These are phyloP conservation scores for Suhomyces emberorum DNA, from an alignment of 805 yeast genomes.

Conservation along the genomic window DNA sequence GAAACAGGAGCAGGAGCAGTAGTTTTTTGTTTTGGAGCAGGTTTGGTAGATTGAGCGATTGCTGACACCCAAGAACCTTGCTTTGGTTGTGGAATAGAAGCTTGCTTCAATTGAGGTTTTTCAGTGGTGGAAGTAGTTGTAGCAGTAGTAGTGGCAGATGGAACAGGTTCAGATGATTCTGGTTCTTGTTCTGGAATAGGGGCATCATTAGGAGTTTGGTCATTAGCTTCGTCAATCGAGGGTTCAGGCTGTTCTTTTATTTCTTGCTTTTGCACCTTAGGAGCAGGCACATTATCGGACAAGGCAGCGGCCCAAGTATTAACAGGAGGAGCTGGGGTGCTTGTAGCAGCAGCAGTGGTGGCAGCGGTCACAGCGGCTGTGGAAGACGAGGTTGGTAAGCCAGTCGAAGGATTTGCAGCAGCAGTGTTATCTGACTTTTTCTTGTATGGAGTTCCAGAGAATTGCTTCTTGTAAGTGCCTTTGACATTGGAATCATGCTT, in stretches of 20 bases:
- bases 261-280: constrained; percentile 11
- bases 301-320: constrained; percentile 47
- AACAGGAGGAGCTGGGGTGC: constrained; percentile 15
- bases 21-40: constrained; percentile 33
- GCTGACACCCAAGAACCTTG: constrained; percentile 69
- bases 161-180: constrained; percentile 7
- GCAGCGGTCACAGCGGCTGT: constrained; percentile 11
- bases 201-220: constrained; percentile 9
- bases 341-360: constrained; percentile 15
- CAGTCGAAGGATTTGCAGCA: background rate
- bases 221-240: constrained; percentile 3
- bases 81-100: constrained; percentile 48
- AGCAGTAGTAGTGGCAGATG: constrained; percentile 7
- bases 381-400: constrained; percentile 2
- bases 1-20: constrained; percentile 1
- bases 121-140: constrained; percentile 1
- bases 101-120: constrained; percentile 25
- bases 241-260: constrained; percentile 3
- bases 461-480: constrained; percentile 6
- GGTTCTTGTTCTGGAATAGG: constrained; percentile 8
- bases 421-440: constrained; percentile 1
- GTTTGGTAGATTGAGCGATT: constrained; percentile 42
- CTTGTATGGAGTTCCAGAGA: constrained; percentile 2
- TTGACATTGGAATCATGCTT: constrained; percentile 4
- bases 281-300: constrained; percentile 33